Base-by-base conservation (phyloP, 2,329 filamentous ascomycete species). In the Macroventuria anomochaeta region DNA sequence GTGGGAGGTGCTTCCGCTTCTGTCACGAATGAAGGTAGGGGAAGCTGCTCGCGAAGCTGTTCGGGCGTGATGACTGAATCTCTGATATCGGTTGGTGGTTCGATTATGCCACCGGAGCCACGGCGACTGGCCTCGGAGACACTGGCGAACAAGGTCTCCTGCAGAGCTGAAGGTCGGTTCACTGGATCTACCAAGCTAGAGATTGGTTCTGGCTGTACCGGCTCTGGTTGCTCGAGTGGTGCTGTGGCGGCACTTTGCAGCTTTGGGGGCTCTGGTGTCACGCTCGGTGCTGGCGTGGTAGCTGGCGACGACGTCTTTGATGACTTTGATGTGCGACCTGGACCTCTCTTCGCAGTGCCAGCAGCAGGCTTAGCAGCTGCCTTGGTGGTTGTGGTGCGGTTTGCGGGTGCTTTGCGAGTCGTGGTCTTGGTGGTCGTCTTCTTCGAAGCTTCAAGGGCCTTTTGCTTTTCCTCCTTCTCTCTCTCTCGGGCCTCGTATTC, bases 401-500 rank as follows among this genome's bases (percentile, higher is more conserved):
- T 47, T 20, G 55, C 58, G 26, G 67, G 51, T 17, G 61, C 31
- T 51, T 69, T 72, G 18, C 61, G 52, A 7, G 56, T 44, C 3
- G 64, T 39, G 0, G 62, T 47, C 40, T 69, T 74, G n/a, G 47
- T 53, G 13, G 62, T 49, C 1, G 70, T 46, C 58, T 75, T 79
- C 49, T 71, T 73, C 0, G 72, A 59, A 2, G 67, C 65, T 15
- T 65, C 65, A 6, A 54, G 13, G n/a, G 69, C 70, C 42, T 75
- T 76, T 52, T 75, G 76, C 39, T 75, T 74, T 20, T 68, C 70
- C 33, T 77, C 75, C 46, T 75, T 77, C 43, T 79, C 72, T n/a
- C 67, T 77, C 63, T 83, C 80, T 18, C 80, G 73, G 7, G 76
- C 77, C 23, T 84, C 81, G 55, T 85, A 77, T 63, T 86, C 83